Evolutionary conservation across 441 rosid genomes (phyloP).

Genomic region (Eruca vesicaria): DNA sequence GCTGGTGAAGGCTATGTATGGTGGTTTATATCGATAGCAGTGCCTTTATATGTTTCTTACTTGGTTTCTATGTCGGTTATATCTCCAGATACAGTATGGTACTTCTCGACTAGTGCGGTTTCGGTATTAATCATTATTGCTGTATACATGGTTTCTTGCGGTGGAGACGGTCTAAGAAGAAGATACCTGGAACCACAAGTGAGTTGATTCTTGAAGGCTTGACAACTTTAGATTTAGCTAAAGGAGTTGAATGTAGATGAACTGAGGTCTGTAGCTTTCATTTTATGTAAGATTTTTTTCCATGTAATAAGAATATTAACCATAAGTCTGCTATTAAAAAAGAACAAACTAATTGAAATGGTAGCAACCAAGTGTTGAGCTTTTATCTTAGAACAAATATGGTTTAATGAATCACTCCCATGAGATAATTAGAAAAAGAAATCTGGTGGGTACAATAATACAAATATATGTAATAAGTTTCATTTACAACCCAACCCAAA

Average conservation of each 20-base stretch:
- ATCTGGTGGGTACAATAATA: conserved; percentile 14
- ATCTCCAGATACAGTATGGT: conserved; percentile 4
- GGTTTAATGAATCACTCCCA: not conserved
- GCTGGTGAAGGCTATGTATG: not conserved
- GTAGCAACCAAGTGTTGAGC: not conserved
- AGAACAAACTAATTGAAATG: not conserved
- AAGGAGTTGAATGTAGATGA: not conserved
- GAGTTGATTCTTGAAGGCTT: conserved; percentile 23
- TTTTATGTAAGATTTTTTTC: not conserved
- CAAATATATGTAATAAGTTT: conserved; percentile 19
- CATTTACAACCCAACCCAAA: conserved; percentile 25
- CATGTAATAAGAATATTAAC: not conserved
- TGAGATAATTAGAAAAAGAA: conserved; percentile 13
- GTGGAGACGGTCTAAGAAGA: not conserved
- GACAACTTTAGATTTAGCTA: not conserved
- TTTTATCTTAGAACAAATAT: not conserved
- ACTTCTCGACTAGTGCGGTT: not conserved
- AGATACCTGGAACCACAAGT: conserved; percentile 13
- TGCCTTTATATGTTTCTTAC: conserved; percentile 11
- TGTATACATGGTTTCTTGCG: not conserved
- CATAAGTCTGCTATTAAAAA: too few species aligned
- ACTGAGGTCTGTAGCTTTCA: not conserved
- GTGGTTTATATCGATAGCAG: not conserved
- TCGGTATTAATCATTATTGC: not conserved
- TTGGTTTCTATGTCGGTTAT: conserved; percentile 12